phyloP scores from a whole-genome alignment of 257 asterid genomes.

The Solanum ossicruentum region DNA sequence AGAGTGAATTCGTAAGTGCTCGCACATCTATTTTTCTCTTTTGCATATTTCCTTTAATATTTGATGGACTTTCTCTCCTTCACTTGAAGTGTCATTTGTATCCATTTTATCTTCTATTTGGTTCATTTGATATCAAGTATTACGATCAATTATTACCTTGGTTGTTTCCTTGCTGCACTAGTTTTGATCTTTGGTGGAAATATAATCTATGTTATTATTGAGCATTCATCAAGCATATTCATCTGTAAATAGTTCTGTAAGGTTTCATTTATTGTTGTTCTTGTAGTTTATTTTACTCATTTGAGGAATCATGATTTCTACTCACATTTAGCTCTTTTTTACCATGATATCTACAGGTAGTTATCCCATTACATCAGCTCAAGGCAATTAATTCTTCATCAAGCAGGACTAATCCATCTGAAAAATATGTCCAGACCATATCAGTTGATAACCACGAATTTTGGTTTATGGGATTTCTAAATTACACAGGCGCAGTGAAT shows the following conservation, averaged over 20 bases:
- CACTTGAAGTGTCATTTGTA: background rate
- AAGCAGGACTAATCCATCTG: conserved; percentile 66
- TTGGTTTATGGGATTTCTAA: conserved; percentile 92
- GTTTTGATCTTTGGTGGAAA: background rate
- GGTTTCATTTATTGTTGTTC: background rate
- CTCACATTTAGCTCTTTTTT: background rate
- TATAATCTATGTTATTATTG: background rate
- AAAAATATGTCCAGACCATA: conserved; percentile 51
- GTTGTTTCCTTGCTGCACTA: background rate
- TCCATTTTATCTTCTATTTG: background rate
- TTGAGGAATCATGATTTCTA: background rate
- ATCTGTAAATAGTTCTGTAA: background rate
- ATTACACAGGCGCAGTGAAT: conserved; percentile 63
- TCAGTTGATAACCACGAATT: conserved; percentile 64
- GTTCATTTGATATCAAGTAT: background rate
- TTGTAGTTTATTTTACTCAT: background rate
- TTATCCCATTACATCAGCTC: conserved; percentile 80
- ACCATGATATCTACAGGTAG: conserved; percentile 40
- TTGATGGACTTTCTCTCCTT: background rate
- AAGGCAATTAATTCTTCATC: conserved; percentile 77
- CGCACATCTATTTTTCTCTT: background rate
- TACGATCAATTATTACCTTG: background rate
- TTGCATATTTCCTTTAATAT: background rate
- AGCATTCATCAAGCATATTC: background rate
- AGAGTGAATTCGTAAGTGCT: background rate